Percentiles rank a stretch among this genome's conserved stretches.
These are phyloP conservation scores for Eucalyptus leucophloia DNA, from an alignment of 345 rosid genomes.

Conservation along the genomic window DNA sequence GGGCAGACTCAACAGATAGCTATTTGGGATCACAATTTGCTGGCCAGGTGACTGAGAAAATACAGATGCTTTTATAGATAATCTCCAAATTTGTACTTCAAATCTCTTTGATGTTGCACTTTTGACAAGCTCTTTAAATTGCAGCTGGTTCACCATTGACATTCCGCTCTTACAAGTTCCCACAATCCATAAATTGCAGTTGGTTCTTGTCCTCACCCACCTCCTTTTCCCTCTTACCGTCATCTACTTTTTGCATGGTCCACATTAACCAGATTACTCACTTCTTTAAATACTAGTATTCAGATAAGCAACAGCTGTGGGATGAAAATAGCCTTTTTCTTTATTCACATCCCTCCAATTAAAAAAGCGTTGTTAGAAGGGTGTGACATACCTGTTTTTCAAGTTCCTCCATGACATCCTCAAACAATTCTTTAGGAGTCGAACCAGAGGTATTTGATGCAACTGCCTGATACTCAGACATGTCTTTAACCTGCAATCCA, in stretches of 20 bases:
- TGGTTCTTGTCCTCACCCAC: neutral
- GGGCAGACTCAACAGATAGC: neutral
- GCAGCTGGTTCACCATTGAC: neutral
- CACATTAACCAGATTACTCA: neutral
- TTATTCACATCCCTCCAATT: neutral
- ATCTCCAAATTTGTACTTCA: neutral
- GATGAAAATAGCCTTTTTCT: neutral
- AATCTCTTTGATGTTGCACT: neutral
- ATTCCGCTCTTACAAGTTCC: neutral
- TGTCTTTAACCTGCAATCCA: constrained; percentile 55
- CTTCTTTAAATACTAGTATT: neutral
- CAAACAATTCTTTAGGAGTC: constrained; percentile 91
- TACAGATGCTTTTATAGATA: neutral
- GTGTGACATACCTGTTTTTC: constrained; percentile 51
- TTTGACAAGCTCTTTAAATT: neutral
- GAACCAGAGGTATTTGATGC: constrained; percentile 85
- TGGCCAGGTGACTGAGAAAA: neutral
- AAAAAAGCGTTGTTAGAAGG: neutral
- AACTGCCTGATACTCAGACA: constrained; percentile 81
- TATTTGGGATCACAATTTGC: neutral
- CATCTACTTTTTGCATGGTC: neutral
- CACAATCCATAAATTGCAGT: neutral
- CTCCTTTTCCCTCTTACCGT: neutral
- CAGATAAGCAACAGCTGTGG: neutral
- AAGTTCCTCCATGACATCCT: constrained; percentile 73